phyloP scores from a whole-genome alignment of 495 filamentous ascomycete species.

The Podospora comata region DNA sequence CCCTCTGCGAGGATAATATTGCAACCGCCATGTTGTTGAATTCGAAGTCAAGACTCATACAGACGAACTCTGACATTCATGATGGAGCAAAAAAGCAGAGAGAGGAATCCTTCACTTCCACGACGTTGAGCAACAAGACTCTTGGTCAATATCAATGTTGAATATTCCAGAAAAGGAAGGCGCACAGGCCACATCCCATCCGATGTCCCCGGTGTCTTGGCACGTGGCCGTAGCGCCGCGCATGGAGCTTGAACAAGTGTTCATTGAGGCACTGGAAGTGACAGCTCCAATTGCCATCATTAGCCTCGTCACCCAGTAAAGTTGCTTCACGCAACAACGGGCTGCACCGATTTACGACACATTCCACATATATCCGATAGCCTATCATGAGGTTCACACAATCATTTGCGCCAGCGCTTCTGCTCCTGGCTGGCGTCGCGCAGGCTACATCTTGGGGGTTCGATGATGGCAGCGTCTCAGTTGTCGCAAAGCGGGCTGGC shows the following conservation, averaged over 20 bases:
- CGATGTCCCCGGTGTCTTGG: background rate
- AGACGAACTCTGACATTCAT: too few relatives aligned
- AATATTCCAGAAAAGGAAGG: background rate
- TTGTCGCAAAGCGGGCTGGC: conserved; percentile 63
- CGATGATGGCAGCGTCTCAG: conserved; percentile 75
- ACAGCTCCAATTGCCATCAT: conserved; percentile 23
- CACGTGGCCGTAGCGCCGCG: conserved; percentile 6
- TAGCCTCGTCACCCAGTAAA: conserved; percentile 22
- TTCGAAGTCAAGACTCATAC: background rate
- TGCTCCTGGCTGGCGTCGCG: conserved; percentile 45
- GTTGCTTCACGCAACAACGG: conserved; percentile 13
- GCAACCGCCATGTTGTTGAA: background rate
- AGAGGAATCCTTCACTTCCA: background rate
- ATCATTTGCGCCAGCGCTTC: conserved; percentile 47
- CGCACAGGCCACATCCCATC: conserved; percentile 1
- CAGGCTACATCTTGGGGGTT: conserved; percentile 79
- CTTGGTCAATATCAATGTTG: background rate
- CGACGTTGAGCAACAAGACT: background rate
- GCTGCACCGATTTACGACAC: conserved; percentile 2
- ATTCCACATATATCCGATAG: conserved; percentile 15
- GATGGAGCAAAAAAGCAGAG: too few relatives aligned
- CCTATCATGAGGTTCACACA: conserved; percentile 49
- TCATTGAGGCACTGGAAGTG: conserved; percentile 24
- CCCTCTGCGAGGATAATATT: background rate
- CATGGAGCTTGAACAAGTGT: conserved; percentile 34